Conservation (phyloP, 768 basidiomycete genomes). For the Grammothele lineata region DNA sequence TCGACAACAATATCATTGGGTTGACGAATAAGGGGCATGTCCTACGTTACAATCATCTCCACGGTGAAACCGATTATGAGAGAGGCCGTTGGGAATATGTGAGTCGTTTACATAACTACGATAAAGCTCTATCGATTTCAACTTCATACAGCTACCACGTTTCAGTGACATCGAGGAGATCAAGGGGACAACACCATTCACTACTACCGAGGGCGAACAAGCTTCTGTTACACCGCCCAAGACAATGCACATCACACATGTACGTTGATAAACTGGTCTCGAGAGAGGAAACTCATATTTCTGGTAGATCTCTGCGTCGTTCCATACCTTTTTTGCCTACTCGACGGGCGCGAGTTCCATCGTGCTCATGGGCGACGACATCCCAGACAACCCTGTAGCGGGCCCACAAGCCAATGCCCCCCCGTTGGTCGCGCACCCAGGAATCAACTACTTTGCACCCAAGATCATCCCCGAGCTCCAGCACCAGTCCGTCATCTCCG, state of each 20-base stretch:
- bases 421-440: background rate
- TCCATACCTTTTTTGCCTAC: slow-evolving; percentile 76
- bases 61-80: slow-evolving; percentile 33
- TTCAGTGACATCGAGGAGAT: slow-evolving; percentile 65
- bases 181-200: slow-evolving; percentile 37
- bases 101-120: no score
- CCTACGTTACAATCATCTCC: slow-evolving; percentile 51
- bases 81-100: slow-evolving; percentile 70
- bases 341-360: slow-evolving; percentile 67
- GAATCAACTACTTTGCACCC: slow-evolving; percentile 30
- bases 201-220: slow-evolving; percentile 25
- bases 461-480: slow-evolving; percentile 71
- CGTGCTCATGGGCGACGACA: slow-evolving; percentile 64
- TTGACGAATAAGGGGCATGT: slow-evolving; percentile 81
- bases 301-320: slow-evolving; percentile 78
- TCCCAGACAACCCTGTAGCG: no score
- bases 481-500: slow-evolving; percentile 73
- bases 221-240: slow-evolving; percentile 31
- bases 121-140: no score
- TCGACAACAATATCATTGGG: slow-evolving; percentile 70
- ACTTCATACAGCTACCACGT: slow-evolving; percentile 71
- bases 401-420: background rate
- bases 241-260: slow-evolving; percentile 71
- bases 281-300: background rate
- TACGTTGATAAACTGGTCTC: slow-evolving; percentile 35